Evolutionary conservation across 1,284 basidiomycete genomes (phyloP).

Genomic region (Athelia sp.): DNA sequence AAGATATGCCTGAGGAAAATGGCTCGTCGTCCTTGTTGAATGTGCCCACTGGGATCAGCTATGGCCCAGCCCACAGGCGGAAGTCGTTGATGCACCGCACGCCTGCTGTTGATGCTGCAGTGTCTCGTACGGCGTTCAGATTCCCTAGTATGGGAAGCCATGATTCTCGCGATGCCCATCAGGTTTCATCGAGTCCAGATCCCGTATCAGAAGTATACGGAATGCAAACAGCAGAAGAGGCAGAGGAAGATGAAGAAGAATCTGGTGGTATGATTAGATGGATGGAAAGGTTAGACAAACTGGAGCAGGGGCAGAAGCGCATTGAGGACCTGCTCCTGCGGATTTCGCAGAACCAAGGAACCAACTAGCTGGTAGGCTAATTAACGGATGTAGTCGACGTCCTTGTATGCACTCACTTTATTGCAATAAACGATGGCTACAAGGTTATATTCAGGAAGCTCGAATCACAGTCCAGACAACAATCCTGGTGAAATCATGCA

Average conservation of each 20-base stretch:
- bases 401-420: too few species aligned
- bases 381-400: too few species aligned
- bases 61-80: slow-evolving; percentile 54
- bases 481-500: too few species aligned
- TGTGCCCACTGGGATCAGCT: slow-evolving; percentile 36
- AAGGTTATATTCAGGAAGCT: too few species aligned
- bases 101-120: slow-evolving; percentile 9
- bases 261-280: slow-evolving; percentile 22
- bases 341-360: slow-evolving; percentile 12
- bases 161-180: slow-evolving; percentile 18
- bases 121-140: slow-evolving; percentile 14
- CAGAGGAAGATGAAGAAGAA: slow-evolving; percentile 29
- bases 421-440: too few species aligned
- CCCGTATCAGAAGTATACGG: slow-evolving; percentile 19
- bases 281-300: slow-evolving; percentile 42
- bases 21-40: slow-evolving; percentile 4
- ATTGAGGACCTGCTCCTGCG: slow-evolving; percentile 57
- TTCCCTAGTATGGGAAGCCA: slow-evolving; percentile 15
- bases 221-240: slow-evolving; percentile 36
- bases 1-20: slow-evolving; percentile 33
- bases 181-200: slow-evolving; percentile 29
- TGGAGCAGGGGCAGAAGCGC: slow-evolving; percentile 59
- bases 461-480: too few species aligned
- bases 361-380: too few species aligned
- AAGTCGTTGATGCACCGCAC: slow-evolving; percentile 40